Base-by-base conservation (phyloP, 345 rosid species). In the Acer saccharum region DNA sequence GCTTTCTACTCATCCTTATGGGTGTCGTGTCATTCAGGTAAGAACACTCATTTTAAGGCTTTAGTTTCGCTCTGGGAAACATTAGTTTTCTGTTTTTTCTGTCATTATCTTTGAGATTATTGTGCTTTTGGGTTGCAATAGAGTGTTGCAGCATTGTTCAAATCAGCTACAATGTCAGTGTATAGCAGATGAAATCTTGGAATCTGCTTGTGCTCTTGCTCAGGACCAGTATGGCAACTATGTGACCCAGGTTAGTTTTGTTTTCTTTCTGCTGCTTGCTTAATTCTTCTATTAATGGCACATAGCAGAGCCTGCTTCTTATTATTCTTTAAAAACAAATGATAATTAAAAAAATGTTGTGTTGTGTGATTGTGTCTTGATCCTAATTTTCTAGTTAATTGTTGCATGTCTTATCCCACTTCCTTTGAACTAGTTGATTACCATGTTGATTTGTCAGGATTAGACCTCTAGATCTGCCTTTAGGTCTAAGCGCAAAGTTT, bases 21-120 rank as follows among this genome's bases (percentile, higher is more conserved):
- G 99, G 58, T 97, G 99, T 72, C 98, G 98, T 78, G 99, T 97
- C 63, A 89, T 97, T 79, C 98, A 97, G 92, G 99, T 94, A 85
- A 70, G 57, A 64, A 6, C 64, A 29, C 65, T 25, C 68, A 6
- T 25, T 32, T 41, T 41, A 41, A 41, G 44, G 44, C 44, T 41
- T 16, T 64, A 52, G 16, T 64, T 54, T 41, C 39, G 64, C 46
- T 54, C 41, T 77, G 65, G 18, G 69, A 73, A 72, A 63, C 8
- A 20, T 48, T 2, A 68, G 27, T 2, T 23, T 68, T 54, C 63
- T 58, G n/a, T 69, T 63, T 39, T 64, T 20, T 73, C 32, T 35
- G 20, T 35, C 13, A 23, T 73, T 4, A 58, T 73, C 32, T 4
- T 16, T 29, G 29, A 70, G 55, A 62, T 52, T 60, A 65, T 68